phyloP scores from a whole-genome alignment of 2,329 filamentous ascomycete genomes.

The Thelonectria olida region DNA sequence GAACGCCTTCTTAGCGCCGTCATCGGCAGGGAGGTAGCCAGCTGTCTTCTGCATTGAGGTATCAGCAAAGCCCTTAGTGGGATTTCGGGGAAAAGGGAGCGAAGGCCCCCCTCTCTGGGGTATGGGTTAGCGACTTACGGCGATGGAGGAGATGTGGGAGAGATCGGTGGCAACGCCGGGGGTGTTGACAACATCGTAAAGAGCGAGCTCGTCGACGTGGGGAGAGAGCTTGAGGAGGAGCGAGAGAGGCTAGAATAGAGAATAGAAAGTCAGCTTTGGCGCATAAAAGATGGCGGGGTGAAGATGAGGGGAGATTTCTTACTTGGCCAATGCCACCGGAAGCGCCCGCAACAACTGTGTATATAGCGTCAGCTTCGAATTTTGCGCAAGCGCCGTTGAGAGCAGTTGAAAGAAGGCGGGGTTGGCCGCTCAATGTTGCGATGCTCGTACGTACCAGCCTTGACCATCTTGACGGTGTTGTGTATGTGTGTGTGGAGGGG shows the following conservation, averaged over 20 bases:
- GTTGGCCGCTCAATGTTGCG: constrained; percentile 26
- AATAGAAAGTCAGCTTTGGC: constrained; percentile 31
- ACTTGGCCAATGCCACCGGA: constrained; percentile 99
- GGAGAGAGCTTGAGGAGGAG: constrained; percentile 93
- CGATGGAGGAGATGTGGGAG: constrained; percentile 93
- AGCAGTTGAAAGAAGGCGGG: constrained; percentile 32
- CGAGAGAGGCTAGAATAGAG: constrained; percentile 78
- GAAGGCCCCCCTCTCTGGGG: constrained; percentile 14
- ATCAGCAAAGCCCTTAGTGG: constrained; percentile 42
- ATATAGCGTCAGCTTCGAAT: constrained; percentile 4
- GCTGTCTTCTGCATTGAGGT: constrained; percentile 73
- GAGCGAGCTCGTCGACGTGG: constrained; percentile 88
- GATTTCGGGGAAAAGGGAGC: constrained; percentile 34
- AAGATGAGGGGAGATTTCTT: constrained; percentile 41
- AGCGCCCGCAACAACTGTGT: constrained; percentile 87
- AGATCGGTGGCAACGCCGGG: constrained; percentile 96
- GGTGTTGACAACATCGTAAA: constrained; percentile 99
- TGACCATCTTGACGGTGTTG: constrained; percentile 61
- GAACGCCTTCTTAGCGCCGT: constrained; percentile 86
- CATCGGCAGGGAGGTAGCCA: constrained; percentile 87
- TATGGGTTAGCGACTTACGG: constrained; percentile 60
- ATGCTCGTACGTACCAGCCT: constrained; percentile 61
- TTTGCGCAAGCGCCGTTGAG: neutral
- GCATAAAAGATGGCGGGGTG: neutral
- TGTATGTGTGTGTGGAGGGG: constrained; percentile 19